Evolutionary conservation across 768 basidiomycete species (phyloP).

Genomic region (Xerocomellus chrysenteron): DNA sequence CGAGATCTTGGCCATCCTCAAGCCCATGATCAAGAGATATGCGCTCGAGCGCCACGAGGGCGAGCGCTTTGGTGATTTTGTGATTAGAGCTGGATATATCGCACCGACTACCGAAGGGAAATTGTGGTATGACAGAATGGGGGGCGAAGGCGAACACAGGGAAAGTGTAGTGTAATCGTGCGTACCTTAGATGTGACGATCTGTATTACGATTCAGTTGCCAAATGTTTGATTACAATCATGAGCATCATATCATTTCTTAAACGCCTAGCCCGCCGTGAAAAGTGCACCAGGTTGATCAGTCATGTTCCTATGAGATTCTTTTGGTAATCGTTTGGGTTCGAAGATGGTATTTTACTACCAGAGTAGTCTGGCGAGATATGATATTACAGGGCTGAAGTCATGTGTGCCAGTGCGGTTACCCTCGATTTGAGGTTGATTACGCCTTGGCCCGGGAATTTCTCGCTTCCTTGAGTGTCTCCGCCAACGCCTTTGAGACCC

Average conservation of each 20-base stretch:
- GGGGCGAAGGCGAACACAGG: slow-evolving; percentile 66
- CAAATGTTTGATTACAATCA: background rate
- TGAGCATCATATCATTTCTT: slow-evolving; percentile 27
- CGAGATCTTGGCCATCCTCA: slow-evolving; percentile 85
- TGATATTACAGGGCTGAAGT: too few species aligned
- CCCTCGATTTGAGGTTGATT: background rate
- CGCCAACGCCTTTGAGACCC: slow-evolving; percentile 62
- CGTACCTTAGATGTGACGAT: background rate
- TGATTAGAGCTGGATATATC: slow-evolving; percentile 89
- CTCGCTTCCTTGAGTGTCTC: slow-evolving; percentile 47
- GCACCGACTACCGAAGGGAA: slow-evolving; percentile 80
- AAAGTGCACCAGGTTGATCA: background rate
- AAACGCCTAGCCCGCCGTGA: background rate
- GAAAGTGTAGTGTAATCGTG: slow-evolving; percentile 27
- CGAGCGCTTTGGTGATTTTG: slow-evolving; percentile 95
- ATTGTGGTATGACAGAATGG: slow-evolving; percentile 83
- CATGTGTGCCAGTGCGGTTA: background rate
- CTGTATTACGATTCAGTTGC: background rate
- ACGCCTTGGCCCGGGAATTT: slow-evolving; percentile 13
- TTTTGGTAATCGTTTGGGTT: background rate
- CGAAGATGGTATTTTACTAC: background rate
- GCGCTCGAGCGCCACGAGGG: slow-evolving; percentile 83
- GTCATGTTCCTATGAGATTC: background rate
- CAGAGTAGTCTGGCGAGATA: background rate
- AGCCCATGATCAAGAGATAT: slow-evolving; percentile 93